Evolutionary conservation across 257 asterid genomes (phyloP), one percentile per base, ranked within the genome.

Genomic region (Nemophila menziesii): DNA sequence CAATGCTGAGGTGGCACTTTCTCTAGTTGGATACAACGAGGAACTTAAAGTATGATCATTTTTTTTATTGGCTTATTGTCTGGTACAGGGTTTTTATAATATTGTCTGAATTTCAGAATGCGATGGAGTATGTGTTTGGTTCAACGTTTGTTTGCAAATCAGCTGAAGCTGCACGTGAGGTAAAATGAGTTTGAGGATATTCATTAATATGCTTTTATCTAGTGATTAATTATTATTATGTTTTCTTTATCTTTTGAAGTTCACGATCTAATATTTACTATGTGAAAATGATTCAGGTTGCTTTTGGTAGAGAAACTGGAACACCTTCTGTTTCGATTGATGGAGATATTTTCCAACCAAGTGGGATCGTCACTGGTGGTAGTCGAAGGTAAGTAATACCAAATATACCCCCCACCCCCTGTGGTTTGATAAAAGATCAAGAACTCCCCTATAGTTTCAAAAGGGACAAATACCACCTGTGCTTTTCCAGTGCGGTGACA

Each of bases 301-400:
- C 95, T 44, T 89, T 84, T 65, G 72, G 64, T 47, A 64, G 71
- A 63, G 80, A 80, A 52, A 68, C 61, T 22, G 72, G 76, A 56
- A 74, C 69, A 48, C 86, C 92, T 18, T 83, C 82, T 54, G 95
- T 80, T 50, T 75, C 86, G 22, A 67, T 84, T 18, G 84, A 80
- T 71, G 98, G 95, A 44, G 95, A 84, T 69, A 78, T 89, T 54
- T 89, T 80, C 63, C 90, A 84, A 74, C 94, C 98, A 23, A 84
- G 92, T 69, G 95, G 92, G 51, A 86, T 84, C 66, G 46, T 89
- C 68, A 89, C 98, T 51, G 98, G 98, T 61, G 98, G 98, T 48
- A 89, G 98, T 61, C 92, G 94, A 58, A 84, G 59, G 98, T 89
- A 75, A 69, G 78, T 43, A 37, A 48, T n/a, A n/a, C n/a, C n/a